Evolutionary conservation across 23 red algal genomes (phyloP), one percentile per base, ranked within the genome.

Genomic region (Agarophyton chilense): DNA sequence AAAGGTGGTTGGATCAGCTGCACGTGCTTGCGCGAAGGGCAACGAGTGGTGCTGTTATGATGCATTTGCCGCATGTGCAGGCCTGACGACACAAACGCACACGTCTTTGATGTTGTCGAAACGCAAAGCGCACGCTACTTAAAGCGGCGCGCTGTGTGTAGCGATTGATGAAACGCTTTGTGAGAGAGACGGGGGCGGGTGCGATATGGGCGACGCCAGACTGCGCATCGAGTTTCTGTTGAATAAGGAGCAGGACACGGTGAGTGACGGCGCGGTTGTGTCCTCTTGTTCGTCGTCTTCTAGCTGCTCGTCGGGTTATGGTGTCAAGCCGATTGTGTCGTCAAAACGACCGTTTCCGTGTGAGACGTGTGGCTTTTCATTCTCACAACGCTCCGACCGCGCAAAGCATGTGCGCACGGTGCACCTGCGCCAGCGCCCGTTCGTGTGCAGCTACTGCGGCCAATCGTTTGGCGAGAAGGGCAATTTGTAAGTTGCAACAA

Each of bases 401-500:
- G 65, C 55, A 34, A 95, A 90, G 42, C 92, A 95, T 49, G 36
- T 95, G 47, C 60, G 77, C 33, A 89, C 85, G n/a, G 92, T 95
- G 49, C 92, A 95, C 55, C 66, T 83, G 28, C 77, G 86, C 29
- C 58, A 90, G 34, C 76, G 86, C 22, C 92, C 85, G 52, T 91
- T 81, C 53, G 19, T 19, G 49, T 91, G 88, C 43, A 14, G 45
- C 24, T 82, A 82, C 49, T 91, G 88, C 77, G 14, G 11, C 17
- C 75, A 82, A 18, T 54, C 53, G 34, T 91, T 91, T 42, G 88
- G 88, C 40, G 88, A 91, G 67, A 91, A 91, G 36, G 77, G 88
- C 52, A 91, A 91, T 34, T 38, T 89, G 85, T 89, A 89, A 45
- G 85, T 89, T 56, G 38, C n/a, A n/a, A n/a, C n/a, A n/a, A n/a